These are phyloP conservation scores for Leccinum ochraceum DNA, from an alignment of 768 basidiomycete genomes.

Conservation along the genomic window DNA sequence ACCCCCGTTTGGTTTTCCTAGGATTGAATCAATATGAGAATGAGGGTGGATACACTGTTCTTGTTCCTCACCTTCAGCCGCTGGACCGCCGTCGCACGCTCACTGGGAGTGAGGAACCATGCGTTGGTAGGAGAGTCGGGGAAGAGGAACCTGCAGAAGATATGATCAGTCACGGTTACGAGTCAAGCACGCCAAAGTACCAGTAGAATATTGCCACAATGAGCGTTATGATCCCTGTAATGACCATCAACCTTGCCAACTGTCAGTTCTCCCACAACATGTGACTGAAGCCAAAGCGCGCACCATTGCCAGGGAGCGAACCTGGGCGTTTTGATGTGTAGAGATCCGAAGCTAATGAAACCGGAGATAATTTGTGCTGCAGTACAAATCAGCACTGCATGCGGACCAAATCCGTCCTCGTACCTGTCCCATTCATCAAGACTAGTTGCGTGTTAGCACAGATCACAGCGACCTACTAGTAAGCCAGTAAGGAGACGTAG, in stretches of 20 bases:
- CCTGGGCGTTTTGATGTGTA: slow-evolving; percentile 56
- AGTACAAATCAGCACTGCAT: slow-evolving; percentile 6
- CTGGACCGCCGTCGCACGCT: slow-evolving; percentile 61
- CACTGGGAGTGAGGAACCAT: slow-evolving; percentile 70
- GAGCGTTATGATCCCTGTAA: slow-evolving; percentile 63
- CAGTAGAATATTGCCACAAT: slow-evolving; percentile 54
- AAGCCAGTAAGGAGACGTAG: neutral
- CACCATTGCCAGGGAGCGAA: slow-evolving; percentile 81
- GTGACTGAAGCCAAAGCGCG: slow-evolving; percentile 3
- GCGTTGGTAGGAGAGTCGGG: slow-evolving; percentile 76
- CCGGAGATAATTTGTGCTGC: slow-evolving; percentile 75
- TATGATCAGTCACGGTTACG: slow-evolving; percentile 2
- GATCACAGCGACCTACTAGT: neutral
- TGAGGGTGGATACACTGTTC: neutral
- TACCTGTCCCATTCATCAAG: slow-evolving; percentile 75
- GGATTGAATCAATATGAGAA: neutral
- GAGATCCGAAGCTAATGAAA: slow-evolving; percentile 64
- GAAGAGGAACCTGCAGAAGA: slow-evolving; percentile 55
- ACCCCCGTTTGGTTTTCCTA: slow-evolving; percentile 79
- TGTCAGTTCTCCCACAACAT: neutral
- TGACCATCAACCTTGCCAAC: slow-evolving; percentile 60
- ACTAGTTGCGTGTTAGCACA: slow-evolving; percentile 39
- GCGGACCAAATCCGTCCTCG: neutral
- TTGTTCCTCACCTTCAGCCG: slow-evolving; percentile 57
- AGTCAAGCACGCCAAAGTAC: slow-evolving; percentile 32